Base-by-base conservation (phyloP, 768 basidiomycete species). In the Kwoniella sp. region DNA sequence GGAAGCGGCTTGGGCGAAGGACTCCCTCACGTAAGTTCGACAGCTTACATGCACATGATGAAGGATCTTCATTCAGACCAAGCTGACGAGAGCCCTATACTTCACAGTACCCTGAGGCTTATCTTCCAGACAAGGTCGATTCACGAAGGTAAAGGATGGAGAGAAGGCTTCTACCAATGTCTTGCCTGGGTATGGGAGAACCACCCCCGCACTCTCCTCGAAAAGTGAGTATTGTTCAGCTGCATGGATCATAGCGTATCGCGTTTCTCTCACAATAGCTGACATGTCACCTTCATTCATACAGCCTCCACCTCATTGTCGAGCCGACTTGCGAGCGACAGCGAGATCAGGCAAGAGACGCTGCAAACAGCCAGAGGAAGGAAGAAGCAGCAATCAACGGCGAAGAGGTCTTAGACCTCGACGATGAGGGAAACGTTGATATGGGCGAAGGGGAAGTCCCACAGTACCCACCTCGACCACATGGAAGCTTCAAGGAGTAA, bases 401-500 rank as follows among this genome's bases (percentile, higher is more conserved):
- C 40, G 46, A 40, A 54, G 59, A 65, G 21, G 58, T 71, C 10
- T 46, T 57, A 1, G 63, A 64, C 1, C 47, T 67, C 13, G 68
- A 68, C 29, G 68, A 50, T 2, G 68, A 65, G 10, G 68, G 68
- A 15, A 57, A 67, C 40, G 55, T 71, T 19, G 72, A 70, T 19
- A 30, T 62, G 27, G 54, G 67, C 36, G 50, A 64, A 4, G 52
- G 58, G 6, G 67, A 72, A 30, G 57, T 27, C 24, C 51, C 54
- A 6, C 60, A 73, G 36, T 73, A 68, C 30, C 63, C 67, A 1
- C 22, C 67, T 27, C 40, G 68, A 21, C 63, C 82, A 3, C 88
- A 90, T 53, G 88, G 88, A 0, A 88, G 87, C 70, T 90, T 87
- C 86, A 89, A 90, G 72, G 89, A 90, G 71, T 70, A 44, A 64